Conservation (phyloP, 78 protist species). For the Dictyostelium discoideum region DNA sequence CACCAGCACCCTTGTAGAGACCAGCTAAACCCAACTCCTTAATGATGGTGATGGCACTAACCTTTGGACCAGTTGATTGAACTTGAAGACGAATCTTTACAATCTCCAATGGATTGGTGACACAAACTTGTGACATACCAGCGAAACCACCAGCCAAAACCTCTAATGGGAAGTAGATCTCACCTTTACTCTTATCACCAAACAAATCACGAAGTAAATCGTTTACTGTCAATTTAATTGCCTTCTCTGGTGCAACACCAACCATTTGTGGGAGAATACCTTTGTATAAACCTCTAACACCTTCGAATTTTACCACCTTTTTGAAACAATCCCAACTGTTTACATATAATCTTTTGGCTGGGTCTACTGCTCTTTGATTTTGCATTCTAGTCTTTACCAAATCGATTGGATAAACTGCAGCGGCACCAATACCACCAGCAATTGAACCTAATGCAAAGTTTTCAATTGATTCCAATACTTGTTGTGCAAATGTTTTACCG, state of each 20-base stretch:
- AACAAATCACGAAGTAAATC: slow-evolving; percentile 81
- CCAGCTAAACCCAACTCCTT: slow-evolving; percentile 86
- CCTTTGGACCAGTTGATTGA: slow-evolving; percentile 43
- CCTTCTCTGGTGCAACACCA: slow-evolving; percentile 94
- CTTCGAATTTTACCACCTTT: slow-evolving; percentile 80
- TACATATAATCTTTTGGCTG: slow-evolving; percentile 63
- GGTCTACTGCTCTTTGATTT: slow-evolving; percentile 81
- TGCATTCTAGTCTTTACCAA: slow-evolving; percentile 90
- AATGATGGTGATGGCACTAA: slow-evolving; percentile 44
- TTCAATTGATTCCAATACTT: slow-evolving; percentile 35
- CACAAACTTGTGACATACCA: slow-evolving; percentile 88
- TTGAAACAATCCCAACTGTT: slow-evolving; percentile 87
- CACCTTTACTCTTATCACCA: slow-evolving; percentile 80
- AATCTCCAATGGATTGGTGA: slow-evolving; percentile 92
- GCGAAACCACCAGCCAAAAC: slow-evolving; percentile 89
- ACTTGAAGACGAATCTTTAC: slow-evolving; percentile 91
- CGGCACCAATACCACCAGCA: slow-evolving; percentile 90
- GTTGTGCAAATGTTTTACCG: not conserved
- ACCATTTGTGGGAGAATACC: slow-evolving; percentile 91
- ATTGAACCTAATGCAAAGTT: slow-evolving; percentile 85
- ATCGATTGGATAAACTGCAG: slow-evolving; percentile 91
- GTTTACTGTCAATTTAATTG: slow-evolving; percentile 90
- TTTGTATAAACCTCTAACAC: slow-evolving; percentile 71
- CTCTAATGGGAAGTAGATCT: slow-evolving; percentile 87
- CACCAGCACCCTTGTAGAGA: slow-evolving; percentile 89